These are phyloP conservation scores for Fusarium pseudonygamai DNA, from an alignment of 2,329 filamentous ascomycete genomes.

Conservation along the genomic window DNA sequence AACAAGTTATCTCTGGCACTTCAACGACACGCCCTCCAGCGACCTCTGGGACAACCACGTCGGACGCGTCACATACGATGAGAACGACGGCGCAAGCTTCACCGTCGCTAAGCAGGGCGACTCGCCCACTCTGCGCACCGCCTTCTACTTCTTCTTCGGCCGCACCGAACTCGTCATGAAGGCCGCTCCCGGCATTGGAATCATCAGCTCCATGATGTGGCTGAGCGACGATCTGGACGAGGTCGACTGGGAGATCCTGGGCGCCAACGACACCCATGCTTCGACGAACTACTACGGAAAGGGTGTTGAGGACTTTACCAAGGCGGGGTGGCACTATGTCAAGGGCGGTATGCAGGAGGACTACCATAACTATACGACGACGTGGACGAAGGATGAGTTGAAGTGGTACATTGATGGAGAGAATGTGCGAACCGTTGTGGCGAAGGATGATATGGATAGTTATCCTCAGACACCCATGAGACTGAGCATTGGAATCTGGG, in stretches of 20 bases:
- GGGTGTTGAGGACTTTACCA: slow-evolving; percentile 70
- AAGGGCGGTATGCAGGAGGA: slow-evolving; percentile 65
- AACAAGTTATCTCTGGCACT: slow-evolving; percentile 68
- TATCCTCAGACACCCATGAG: slow-evolving; percentile 84
- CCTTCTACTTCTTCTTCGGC: slow-evolving; percentile 89
- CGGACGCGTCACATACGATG: slow-evolving; percentile 69
- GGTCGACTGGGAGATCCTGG: slow-evolving; percentile 87
- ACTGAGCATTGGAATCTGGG: slow-evolving; percentile 73
- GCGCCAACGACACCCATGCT: slow-evolving; percentile 69
- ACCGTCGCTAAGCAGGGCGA: slow-evolving; percentile 75
- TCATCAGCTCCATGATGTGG: slow-evolving; percentile 85
- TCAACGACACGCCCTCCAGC: slow-evolving; percentile 69
- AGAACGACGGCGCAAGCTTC: slow-evolving; percentile 74
- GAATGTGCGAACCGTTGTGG: slow-evolving; percentile 70
- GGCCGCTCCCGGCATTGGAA: slow-evolving; percentile 76
- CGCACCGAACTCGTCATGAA: slow-evolving; percentile 81
- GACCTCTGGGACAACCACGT: slow-evolving; percentile 72
- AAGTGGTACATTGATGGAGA: slow-evolving; percentile 76
- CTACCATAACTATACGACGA: slow-evolving; percentile 79
- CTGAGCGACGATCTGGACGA: slow-evolving; percentile 87
- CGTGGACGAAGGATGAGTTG: slow-evolving; percentile 74
- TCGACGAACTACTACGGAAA: slow-evolving; percentile 85
- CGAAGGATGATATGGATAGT: slow-evolving; percentile 67
- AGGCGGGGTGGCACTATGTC: slow-evolving; percentile 67
- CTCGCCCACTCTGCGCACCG: slow-evolving; percentile 80